These are phyloP conservation scores for Wickerhamiella parazyma DNA, from an alignment of 805 yeast genomes.

Conservation along the genomic window DNA sequence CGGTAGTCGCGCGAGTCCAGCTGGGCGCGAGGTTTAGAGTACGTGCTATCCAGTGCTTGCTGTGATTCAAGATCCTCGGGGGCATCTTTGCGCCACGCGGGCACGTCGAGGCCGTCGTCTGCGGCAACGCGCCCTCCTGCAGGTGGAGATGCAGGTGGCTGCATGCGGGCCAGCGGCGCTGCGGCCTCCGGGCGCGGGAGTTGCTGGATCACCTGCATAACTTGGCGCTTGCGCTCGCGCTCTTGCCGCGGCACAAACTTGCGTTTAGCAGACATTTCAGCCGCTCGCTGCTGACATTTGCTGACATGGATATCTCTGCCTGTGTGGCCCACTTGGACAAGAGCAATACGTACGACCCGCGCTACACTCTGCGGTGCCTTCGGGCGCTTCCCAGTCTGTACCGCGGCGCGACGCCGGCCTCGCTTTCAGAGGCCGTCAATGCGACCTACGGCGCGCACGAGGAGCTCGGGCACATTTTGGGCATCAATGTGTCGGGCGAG, in stretches of 20 bases:
- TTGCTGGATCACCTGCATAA: neutral
- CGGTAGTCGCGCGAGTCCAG: conserved; percentile 89
- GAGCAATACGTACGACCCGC: conserved; percentile 65
- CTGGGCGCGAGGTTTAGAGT: conserved; percentile 53
- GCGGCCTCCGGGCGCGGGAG: neutral
- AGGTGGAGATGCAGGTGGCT: no score
- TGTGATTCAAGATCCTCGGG: no score
- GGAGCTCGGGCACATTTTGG: conserved; percentile 23
- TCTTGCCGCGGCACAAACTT: conserved; percentile 8
- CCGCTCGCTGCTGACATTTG: neutral
- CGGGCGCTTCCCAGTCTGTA: conserved; percentile 71
- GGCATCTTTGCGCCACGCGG: no score
- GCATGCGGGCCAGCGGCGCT: no score
- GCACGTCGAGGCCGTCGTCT: no score
- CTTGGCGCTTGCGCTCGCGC: neutral
- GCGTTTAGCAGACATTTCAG: conserved; percentile 7
- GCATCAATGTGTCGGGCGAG: conserved; percentile 19
- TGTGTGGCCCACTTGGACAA: conserved; percentile 39
- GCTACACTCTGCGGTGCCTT: conserved; percentile 73
- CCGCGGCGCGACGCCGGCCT: conserved; percentile 41
- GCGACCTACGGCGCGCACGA: conserved; percentile 41
- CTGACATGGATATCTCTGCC: conserved; percentile 6
- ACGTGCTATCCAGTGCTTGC: conserved; percentile 25
- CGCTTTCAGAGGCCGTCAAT: conserved; percentile 42
- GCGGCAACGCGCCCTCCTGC: no score